Percentiles rank a stretch among this genome's conserved stretches.
phyloP scores from a whole-genome alignment of 2,329 filamentous ascomycete genomes.

The Helminthosporium solani region DNA sequence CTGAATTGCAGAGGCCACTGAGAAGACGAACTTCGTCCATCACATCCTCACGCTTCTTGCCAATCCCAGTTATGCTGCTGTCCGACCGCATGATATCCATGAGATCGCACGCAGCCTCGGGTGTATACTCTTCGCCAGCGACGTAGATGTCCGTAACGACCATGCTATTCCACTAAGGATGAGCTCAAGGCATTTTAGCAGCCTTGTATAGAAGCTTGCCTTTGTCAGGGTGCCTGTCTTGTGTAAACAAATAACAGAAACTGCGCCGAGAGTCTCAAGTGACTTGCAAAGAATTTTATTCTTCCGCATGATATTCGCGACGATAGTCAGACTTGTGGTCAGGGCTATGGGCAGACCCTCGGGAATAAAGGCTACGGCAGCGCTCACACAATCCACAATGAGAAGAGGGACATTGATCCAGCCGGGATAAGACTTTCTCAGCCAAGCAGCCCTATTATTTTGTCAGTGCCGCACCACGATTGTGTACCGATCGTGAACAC shows the following conservation, averaged over 20 bases:
- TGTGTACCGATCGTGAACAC: constrained; percentile 3
- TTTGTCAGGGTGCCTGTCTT: constrained; percentile 71
- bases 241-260: constrained; percentile 73
- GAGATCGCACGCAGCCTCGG: constrained; percentile 51
- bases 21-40: constrained; percentile 60
- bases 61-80: constrained; percentile 32
- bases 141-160: constrained; percentile 68
- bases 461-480: constrained; percentile 7
- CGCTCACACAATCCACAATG: constrained; percentile 69
- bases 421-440: constrained; percentile 64
- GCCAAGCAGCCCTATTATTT: constrained; percentile 63
- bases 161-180: constrained; percentile 65
- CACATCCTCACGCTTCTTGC: constrained; percentile 29
- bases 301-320: constrained; percentile 73
- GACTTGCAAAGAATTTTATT: constrained; percentile 79
- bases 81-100: constrained; percentile 37
- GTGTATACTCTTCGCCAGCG: constrained; percentile 53
- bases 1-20: constrained; percentile 70
- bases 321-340: constrained; percentile 68
- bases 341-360: constrained; percentile 51
- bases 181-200: background rate
- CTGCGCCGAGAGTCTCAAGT: constrained; percentile 71
- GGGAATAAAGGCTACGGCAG: constrained; percentile 74
- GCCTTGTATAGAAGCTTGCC: constrained; percentile 14
- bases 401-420: constrained; percentile 73